A percentile compares a stretch with the other conserved stretches of the same genome.
These are phyloP conservation scores for Aspergillus saccharolyticus DNA, from an alignment of 495 filamentous ascomycete genomes.

Conservation along the genomic window DNA sequence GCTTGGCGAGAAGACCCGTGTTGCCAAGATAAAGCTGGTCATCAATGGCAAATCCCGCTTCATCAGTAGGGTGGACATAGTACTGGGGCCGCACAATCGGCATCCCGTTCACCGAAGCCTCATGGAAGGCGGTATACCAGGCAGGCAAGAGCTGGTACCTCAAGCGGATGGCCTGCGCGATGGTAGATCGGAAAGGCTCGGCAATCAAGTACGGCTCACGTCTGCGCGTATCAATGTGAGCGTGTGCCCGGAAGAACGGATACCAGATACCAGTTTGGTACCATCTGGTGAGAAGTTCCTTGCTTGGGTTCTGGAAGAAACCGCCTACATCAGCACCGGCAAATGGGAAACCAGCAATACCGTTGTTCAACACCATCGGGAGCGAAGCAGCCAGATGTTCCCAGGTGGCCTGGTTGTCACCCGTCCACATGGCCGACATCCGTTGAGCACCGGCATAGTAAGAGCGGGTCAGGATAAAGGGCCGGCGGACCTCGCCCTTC, in stretches of 20 bases:
- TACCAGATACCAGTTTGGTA: conserved; percentile 97
- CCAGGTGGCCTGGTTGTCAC: conserved; percentile 93
- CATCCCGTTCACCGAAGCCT: conserved; percentile 72
- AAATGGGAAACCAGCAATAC: conserved; percentile 90
- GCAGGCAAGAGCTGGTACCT: conserved; percentile 85
- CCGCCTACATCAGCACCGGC: conserved; percentile 94
- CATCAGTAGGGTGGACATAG: conserved; percentile 84
- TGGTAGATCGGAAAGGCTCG: conserved; percentile 79
- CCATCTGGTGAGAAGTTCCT: conserved; percentile 88
- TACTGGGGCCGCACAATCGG: conserved; percentile 90
- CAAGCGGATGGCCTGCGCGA: conserved; percentile 79
- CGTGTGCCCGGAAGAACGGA: conserved; percentile 97
- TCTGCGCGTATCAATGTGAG: conserved; percentile 91
- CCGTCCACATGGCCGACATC: conserved; percentile 94
- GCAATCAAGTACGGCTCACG: conserved; percentile 88
- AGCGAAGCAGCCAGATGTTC: conserved; percentile 78
- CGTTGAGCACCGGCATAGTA: conserved; percentile 90
- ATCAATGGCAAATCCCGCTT: conserved; percentile 78
- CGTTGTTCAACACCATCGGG: conserved; percentile 89
- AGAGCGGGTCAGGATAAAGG: conserved; percentile 87
- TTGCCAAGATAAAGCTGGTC: conserved; percentile 88
- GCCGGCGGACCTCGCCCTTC: conserved; percentile 70
- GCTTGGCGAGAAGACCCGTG: conserved; percentile 84
- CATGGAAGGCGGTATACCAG: conserved; percentile 97
- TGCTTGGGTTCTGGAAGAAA: conserved; percentile 94